A percentile compares a stretch with the other conserved stretches of the same genome.
Conservation (phyloP, 106 monocot genomes). For the Acorus gramineus region DNA sequence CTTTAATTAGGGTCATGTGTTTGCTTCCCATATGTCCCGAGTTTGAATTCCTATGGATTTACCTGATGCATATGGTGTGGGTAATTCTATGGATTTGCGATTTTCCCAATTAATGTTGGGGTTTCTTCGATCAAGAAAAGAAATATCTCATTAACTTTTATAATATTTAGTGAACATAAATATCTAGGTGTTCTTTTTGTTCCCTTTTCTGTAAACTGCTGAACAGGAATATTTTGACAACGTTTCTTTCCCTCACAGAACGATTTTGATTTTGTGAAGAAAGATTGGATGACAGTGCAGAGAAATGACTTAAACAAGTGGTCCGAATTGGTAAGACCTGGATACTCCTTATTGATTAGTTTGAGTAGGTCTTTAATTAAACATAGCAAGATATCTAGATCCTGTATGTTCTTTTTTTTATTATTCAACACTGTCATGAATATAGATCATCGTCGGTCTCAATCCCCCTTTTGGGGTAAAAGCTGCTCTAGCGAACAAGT, state of each 20-base stretch:
- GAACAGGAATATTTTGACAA: too few species aligned
- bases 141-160: too few species aligned
- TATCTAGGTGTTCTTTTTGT: not conserved
- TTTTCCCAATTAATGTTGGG: too few species aligned
- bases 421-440: not conserved
- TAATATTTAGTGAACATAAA: too few species aligned
- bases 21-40: too few species aligned
- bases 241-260: constrained; percentile 25
- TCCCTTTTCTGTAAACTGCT: not conserved
- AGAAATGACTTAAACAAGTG: constrained; percentile 53
- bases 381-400: not conserved
- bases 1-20: too few species aligned
- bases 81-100: too few species aligned
- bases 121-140: too few species aligned
- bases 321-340: constrained; percentile 53
- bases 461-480: constrained; percentile 95
- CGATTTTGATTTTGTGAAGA: constrained; percentile 74
- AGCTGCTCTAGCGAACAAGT: constrained; percentile 72
- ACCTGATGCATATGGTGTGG: too few species aligned
- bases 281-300: constrained; percentile 84
- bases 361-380: too few species aligned
- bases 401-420: not conserved
- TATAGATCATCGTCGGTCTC: constrained; percentile 76
- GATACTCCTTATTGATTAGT: not conserved
- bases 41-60: too few species aligned